Base-by-base conservation (phyloP, 495 filamentous ascomycete species). In the Cudoniella acicularis region DNA sequence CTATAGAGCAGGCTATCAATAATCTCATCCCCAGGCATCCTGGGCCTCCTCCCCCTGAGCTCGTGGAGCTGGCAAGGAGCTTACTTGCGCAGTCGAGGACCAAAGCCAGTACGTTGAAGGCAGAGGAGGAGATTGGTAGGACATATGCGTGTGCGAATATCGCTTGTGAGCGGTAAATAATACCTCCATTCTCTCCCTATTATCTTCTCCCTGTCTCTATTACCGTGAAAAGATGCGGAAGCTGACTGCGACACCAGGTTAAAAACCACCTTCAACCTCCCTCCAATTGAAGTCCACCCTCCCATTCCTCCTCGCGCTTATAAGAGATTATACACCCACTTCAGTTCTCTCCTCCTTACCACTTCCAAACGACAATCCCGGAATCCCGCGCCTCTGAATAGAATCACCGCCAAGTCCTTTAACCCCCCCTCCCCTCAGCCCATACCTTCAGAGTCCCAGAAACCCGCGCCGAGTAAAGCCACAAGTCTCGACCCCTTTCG, bases 61-160 rank as follows among this genome's bases (percentile, higher is more conserved):
- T 98, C 13, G 64, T 90, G 25, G 84, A 90, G 49, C 80, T 96
- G 13, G 86, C 94, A 1, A 73, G 79, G 50, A 92, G 90, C 16
- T 80, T 98, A 10, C 83, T 97, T 30, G 88, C 91, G 22, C 93
- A 96, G 67, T 96, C 92, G 3, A 85, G 91, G 8, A 86, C 81
- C 67, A 87, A 85, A 25, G 91, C 92, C 25, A 84, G 83, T 63
- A 88, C 80, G 18, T 74, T 98, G 10, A 96, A 92, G 65, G 80
- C 86, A 8, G 90, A 94, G 56, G 93, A 98, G 71, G 93, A 98
- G 69, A 85, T 91, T 60, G 89, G 88, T 17, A 83, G 93, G 6
- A 80, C 84, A 10, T 96, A 94, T 72, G 90, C 89, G 10, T 98
- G 95, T 69, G 89, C 91, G 1, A 87, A 98, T 70, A 82, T 98